Conservation (phyloP, 495 filamentous ascomycete genomes). For the Penicillium angulare region DNA sequence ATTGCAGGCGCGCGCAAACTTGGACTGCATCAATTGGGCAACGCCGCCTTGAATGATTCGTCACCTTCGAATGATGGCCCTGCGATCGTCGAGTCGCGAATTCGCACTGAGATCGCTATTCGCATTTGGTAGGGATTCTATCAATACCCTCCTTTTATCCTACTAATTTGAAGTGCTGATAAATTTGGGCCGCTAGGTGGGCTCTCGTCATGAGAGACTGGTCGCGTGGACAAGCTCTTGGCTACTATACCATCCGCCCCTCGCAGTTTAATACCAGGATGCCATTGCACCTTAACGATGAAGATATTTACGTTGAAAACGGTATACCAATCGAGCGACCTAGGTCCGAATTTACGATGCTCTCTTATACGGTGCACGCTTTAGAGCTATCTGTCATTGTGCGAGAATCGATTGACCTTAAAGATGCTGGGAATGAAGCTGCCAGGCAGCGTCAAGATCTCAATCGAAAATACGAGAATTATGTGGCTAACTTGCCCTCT, state of each 20-base stretch:
- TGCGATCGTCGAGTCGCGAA: no score
- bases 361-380: conserved; percentile 27
- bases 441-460: not conserved
- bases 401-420: conserved; percentile 24
- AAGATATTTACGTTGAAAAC: conserved; percentile 9
- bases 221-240: conserved; percentile 22
- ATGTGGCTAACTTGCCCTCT: conserved; percentile 19
- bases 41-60: conserved; percentile 9
- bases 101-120: conserved; percentile 16
- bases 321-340: conserved; percentile 22
- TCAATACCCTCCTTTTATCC: no score
- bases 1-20: conserved; percentile 32
- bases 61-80: not conserved
- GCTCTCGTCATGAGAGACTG: conserved; percentile 26
- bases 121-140: conserved; percentile 13
- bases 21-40: conserved; percentile 24
- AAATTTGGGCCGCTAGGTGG: conserved; percentile 25
- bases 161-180: not conserved
- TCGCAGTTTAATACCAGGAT: conserved; percentile 25
- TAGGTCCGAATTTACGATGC: conserved; percentile 29
- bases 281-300: conserved; percentile 28
- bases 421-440: not conserved
- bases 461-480: conserved; percentile 21
- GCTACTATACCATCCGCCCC: conserved; percentile 28
- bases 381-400: conserved; percentile 20